These are phyloP conservation scores for Glarea lozoyensis DNA, from an alignment of 495 filamentous ascomycete genomes.

Conservation along the genomic window DNA sequence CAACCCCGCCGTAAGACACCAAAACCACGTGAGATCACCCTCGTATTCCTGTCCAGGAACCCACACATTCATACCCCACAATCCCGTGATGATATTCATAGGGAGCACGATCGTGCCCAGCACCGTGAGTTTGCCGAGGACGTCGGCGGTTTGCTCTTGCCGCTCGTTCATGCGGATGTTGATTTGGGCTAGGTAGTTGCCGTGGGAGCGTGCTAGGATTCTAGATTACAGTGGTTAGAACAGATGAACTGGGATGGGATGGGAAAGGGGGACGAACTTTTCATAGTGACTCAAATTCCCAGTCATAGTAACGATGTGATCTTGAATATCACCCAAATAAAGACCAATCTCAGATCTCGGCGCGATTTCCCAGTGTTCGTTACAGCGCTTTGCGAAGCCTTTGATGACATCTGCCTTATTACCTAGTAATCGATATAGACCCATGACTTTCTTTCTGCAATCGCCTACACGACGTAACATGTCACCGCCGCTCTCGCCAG, in stretches of 20 bases:
- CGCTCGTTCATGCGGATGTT: conserved; percentile 98
- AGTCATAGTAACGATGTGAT: conserved; percentile 98
- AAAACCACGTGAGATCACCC: conserved; percentile 48
- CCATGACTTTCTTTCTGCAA: conserved; percentile 95
- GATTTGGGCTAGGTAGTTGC: conserved; percentile 85
- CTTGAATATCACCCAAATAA: conserved; percentile 95
- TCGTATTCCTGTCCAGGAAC: conserved; percentile 76
- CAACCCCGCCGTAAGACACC: conserved; percentile 63
- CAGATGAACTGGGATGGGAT: background rate
- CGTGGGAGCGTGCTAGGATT: conserved; percentile 84
- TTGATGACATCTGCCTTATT: conserved; percentile 99
- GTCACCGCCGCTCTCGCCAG: conserved; percentile 55
- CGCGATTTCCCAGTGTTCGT: conserved; percentile 95
- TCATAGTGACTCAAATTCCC: conserved; percentile 92
- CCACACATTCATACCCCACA: conserved; percentile 98
- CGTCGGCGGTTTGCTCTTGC: conserved; percentile 89
- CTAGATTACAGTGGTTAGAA: conserved; percentile 35
- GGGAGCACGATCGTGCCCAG: conserved; percentile 94
- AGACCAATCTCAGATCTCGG: conserved; percentile 90
- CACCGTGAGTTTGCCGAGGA: conserved; percentile 90
- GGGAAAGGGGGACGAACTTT: conserved; percentile 49
- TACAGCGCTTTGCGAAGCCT: conserved; percentile 97
- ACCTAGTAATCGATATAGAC: conserved; percentile 80
- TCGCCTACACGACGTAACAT: conserved; percentile 88
- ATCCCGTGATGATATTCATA: conserved; percentile 96